These are phyloP conservation scores for Camellia sinensis DNA, from an alignment of 148 eudicot species.

Conservation along the genomic window DNA sequence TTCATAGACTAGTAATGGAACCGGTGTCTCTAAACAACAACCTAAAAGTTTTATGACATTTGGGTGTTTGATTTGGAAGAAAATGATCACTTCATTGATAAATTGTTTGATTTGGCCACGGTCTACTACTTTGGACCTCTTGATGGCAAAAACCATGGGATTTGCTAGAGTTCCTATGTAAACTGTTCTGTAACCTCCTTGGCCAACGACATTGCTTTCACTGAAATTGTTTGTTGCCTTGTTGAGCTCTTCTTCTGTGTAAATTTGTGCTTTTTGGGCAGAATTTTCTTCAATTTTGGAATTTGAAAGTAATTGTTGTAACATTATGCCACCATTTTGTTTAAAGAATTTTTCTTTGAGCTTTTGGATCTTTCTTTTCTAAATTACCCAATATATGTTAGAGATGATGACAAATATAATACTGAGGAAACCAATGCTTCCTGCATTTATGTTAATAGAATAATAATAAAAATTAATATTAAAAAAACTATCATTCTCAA, in stretches of 20 bases:
- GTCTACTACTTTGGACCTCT: slow-evolving; percentile 23
- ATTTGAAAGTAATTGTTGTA: slow-evolving; percentile 16
- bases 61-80: slow-evolving; percentile 23
- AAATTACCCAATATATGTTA: background rate
- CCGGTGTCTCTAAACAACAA: slow-evolving; percentile 25
- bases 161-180: slow-evolving; percentile 15
- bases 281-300: background rate
- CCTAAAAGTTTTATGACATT: slow-evolving; percentile 26
- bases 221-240: slow-evolving; percentile 25
- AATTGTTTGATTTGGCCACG: slow-evolving; percentile 25
- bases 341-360: slow-evolving; percentile 21
- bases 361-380: slow-evolving; percentile 3
- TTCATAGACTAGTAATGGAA: slow-evolving; percentile 31
- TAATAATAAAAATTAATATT: too few relatives aligned
- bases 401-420: background rate
- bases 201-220: slow-evolving; percentile 17
- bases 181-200: slow-evolving; percentile 23
- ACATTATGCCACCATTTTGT: slow-evolving; percentile 29
- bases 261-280: slow-evolving; percentile 3
- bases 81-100: slow-evolving; percentile 24
- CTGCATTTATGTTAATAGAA: slow-evolving; percentile 7
- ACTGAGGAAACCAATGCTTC: background rate
- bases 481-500: too few relatives aligned
- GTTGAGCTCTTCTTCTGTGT: slow-evolving; percentile 20
- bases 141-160: slow-evolving; percentile 12